phyloP scores from a whole-genome alignment of 2,329 filamentous ascomycete genomes.

The Aspergillus transmontanensis region DNA sequence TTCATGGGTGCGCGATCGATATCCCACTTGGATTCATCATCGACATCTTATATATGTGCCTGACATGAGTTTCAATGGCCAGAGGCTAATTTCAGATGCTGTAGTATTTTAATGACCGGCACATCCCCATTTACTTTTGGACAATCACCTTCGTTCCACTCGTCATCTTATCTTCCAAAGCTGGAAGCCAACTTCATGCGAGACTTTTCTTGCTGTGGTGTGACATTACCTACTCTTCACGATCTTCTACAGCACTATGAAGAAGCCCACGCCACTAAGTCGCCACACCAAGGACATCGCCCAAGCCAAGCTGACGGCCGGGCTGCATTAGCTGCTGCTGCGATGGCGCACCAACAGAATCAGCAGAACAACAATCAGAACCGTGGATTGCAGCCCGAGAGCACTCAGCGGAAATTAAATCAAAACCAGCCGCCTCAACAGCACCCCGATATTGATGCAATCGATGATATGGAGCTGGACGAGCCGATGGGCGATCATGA shows the following conservation, averaged over 20 bases:
- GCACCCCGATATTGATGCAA: slow-evolving; percentile 71
- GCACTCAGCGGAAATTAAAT: slow-evolving; percentile 40
- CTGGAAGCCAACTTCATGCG: slow-evolving; percentile 97
- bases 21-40: slow-evolving; percentile 22
- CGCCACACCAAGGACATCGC: slow-evolving; percentile 52
- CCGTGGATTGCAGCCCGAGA: slow-evolving; percentile 38
- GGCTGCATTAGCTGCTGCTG: slow-evolving; percentile 50
- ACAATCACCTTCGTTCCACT: slow-evolving; percentile 93
- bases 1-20: slow-evolving; percentile 6
- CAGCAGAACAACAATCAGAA: slow-evolving; percentile 45
- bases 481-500: slow-evolving; percentile 65
- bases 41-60: slow-evolving; percentile 6
- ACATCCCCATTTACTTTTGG: slow-evolving; percentile 84
- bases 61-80: background rate
- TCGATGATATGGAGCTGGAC: slow-evolving; percentile 97
- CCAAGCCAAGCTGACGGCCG: slow-evolving; percentile 55
- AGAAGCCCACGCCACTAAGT: slow-evolving; percentile 81
- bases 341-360: slow-evolving; percentile 53
- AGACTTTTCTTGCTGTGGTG: slow-evolving; percentile 93
- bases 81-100: slow-evolving; percentile 18
- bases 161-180: slow-evolving; percentile 93
- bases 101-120: slow-evolving; percentile 89
- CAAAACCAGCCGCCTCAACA: slow-evolving; percentile 35
- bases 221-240: slow-evolving; percentile 86
- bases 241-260: slow-evolving; percentile 96